Evolutionary conservation across 257 asterid genomes (phyloP), one percentile per base, ranked within the genome.

Genomic region (Solanum appendiculatum): DNA sequence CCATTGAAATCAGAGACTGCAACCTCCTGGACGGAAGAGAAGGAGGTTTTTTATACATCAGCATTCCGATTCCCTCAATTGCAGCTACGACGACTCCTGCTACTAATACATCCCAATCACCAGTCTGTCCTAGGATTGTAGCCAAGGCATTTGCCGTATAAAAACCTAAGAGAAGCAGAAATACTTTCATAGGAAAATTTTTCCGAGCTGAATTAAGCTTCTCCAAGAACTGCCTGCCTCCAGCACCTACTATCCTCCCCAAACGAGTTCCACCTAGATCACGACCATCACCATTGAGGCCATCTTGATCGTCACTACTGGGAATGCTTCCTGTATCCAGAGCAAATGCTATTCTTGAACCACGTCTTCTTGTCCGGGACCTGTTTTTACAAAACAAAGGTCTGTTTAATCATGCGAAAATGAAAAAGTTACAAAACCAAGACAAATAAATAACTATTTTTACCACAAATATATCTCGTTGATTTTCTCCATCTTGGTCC

Each of bases 51-150:
- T 91, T 92, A 93, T 97, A 97, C 99, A 97, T 94, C n/a, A 97
- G 93, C 96, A 95, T 93, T 4, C 99, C 99, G 13, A 96, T 97
- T 20, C 99, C 99, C 88, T 97, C 99, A 1, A 97, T 96, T 9
- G 97, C 98, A 89, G 99, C 98, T 44, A 97, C 99, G 1, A 97
- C 95, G 1, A 97, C 87, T 39, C 99, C 99, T 14, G 99, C 99
- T 73, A 97, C 99, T 21, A 97, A 86, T 27, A 96, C 99, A 78
- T 97, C 99, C 99, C 99, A 97, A 88, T 97, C 99, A 2, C 99
- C 98, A 0, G 99, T 97, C 90, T 97, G 99, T 74, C 99, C 99
- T 3, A 96, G 94, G 92, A 96, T 95, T 2, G 99, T 95, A 31
- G 99, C 98, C 85, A 97, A 93, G 42, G 98, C 98, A 74, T 97